phyloP scores from a whole-genome alignment of 176 grass and related monocot genomes.

The Puccinellia tenuiflora region DNA sequence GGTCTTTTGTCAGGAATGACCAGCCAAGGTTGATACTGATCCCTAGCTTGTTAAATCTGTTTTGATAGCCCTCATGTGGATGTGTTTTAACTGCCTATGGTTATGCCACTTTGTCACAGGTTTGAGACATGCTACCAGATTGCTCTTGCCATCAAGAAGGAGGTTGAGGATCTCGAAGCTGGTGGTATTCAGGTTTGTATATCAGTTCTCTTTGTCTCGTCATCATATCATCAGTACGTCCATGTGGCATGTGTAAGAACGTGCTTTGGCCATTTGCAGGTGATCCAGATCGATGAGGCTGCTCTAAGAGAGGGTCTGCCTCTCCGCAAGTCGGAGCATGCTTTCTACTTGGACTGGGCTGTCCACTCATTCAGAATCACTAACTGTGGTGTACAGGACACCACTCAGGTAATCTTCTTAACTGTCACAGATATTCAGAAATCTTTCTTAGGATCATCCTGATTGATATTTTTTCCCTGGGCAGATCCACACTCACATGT shows the following conservation, averaged over 20 bases:
- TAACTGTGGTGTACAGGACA: constrained; percentile 79
- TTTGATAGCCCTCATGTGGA: not conserved
- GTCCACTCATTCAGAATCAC: constrained; percentile 98
- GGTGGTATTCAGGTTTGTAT: constrained; percentile 75
- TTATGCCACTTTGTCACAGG: constrained; percentile 15
- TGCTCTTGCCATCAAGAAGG: constrained; percentile 96
- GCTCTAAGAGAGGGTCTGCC: constrained; percentile 90
- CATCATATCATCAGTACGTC: not conserved
- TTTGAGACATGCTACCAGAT: constrained; percentile 99
- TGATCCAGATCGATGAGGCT: constrained; percentile 97
- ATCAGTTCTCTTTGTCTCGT: not conserved
- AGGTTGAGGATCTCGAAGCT: constrained; percentile 88
- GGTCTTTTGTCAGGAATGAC: constrained; percentile 98
- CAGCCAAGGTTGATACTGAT: constrained; percentile 67
- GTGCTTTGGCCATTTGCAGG: constrained; percentile 36
- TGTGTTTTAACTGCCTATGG: not conserved
- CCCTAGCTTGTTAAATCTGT: constrained; percentile 4
- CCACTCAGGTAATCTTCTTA: constrained; percentile 64
- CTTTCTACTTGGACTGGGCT: constrained; percentile 92
- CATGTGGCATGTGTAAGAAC: not conserved
- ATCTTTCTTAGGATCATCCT: not conserved
- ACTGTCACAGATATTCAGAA: not conserved
- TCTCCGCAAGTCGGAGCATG: constrained; percentile 79
- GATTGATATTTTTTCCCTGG: not conserved
- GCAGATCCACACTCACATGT: constrained; percentile 98